Percentiles rank a stretch among this genome's conserved stretches.
phyloP scores from a whole-genome alignment of 345 rosid species.

The Euphorbia pulcherrima region DNA sequence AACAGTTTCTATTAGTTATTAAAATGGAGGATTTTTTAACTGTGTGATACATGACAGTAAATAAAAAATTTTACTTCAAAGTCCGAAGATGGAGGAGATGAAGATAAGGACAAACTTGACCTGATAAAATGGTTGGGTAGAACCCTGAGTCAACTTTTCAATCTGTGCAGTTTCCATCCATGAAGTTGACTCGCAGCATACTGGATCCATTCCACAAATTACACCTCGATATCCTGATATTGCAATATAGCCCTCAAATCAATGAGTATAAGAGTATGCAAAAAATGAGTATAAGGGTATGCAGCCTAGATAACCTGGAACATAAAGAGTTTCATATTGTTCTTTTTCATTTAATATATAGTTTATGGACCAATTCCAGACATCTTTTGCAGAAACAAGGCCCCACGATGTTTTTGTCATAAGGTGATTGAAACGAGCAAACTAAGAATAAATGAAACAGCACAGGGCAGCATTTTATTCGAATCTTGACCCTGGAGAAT shows the following conservation, averaged over 20 bases:
- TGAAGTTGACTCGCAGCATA: slow-evolving; percentile 77
- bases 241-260: slow-evolving; percentile 7
- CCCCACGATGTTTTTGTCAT: neutral
- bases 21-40: neutral
- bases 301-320: neutral
- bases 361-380: neutral
- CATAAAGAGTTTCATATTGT: neutral
- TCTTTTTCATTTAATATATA: neutral
- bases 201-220: slow-evolving; percentile 93
- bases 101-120: slow-evolving; percentile 29
- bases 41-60: neutral
- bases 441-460: neutral
- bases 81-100: neutral
- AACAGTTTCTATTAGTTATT: neutral
- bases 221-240: slow-evolving; percentile 74
- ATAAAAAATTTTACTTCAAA: neutral
- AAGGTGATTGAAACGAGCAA: neutral
- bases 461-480: neutral
- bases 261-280: neutral
- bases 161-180: slow-evolving; percentile 86
- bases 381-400: neutral
- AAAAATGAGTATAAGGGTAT: neutral
- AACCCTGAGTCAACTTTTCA: slow-evolving; percentile 65
- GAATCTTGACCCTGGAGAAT: neutral
- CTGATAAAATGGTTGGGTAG: slow-evolving; percentile 96